Evolutionary conservation across 768 basidiomycete species (phyloP), one percentile per base, ranked within the genome.

Genomic region (Fomitopsis pulvina): DNA sequence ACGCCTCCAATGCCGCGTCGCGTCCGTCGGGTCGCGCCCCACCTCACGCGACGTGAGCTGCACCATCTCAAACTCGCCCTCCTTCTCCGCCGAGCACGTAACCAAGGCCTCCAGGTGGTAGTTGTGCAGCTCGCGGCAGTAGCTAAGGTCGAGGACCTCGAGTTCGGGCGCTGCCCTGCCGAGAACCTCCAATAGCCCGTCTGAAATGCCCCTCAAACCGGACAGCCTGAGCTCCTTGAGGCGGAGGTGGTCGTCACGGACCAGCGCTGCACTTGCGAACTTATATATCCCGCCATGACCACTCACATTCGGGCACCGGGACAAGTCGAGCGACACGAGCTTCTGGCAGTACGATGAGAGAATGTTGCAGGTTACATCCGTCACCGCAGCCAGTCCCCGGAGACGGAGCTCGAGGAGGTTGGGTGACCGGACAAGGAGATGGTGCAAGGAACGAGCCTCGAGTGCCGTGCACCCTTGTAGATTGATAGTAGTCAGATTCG

Each of bases 121-220:
- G 62, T 92, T 90, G 61, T 83, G 85, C 51, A 92, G 64, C 49
- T 81, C 76, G 26, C 75, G 75, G 50, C 78, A 73, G 59, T 87
- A 86, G 66, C 85, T 87, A 53, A 92, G 67, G 64, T 94, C 92
- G 20, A 94, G 70, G 16, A 89, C 78, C 63, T 91, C 87, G 20
- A 94, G 75, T 57, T 72, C 69, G 18, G 87, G 87, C 0, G 86
- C 76, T 2, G 78, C 83, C 55, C 70, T 77, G 5, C 85, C 91
- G 29, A 93, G 69, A 9, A 69, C 66, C n/a, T 71, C 63, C 77
- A 94, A 77, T 57, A 76, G 75, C 10, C 71, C 68, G 58, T 87
- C 84, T 14, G 74, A 68, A 45, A 83, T 65, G 47, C 78, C 69
- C 59, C 74, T 79, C 51, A 96, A 62, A 0, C 87, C 89, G 6